Evolutionary conservation across 352 stramenopile species (phyloP), one percentile per base, ranked within the genome.

Genomic region (Halophytophthora polymorphica): DNA sequence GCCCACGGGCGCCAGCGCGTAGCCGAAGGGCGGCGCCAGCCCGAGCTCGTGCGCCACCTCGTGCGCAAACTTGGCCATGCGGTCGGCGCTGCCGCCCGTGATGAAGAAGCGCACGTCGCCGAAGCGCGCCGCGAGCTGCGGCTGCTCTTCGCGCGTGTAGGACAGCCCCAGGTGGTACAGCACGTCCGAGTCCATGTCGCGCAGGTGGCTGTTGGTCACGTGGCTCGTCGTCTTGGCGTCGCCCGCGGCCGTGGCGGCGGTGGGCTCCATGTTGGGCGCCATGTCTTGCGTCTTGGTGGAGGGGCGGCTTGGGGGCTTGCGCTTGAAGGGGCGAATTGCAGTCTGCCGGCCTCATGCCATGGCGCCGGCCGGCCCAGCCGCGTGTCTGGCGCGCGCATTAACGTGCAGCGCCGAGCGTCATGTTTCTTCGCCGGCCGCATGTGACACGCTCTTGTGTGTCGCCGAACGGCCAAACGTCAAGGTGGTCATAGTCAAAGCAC

Each of bases 91-190:
- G 35, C 83, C 83, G 49, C 83, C 81, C 11, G 75, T 79, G 35
- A 88, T 45, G 50, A 93, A 88, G 59, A 93, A 93, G 57, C 83
- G 77, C 56, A 90, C 78, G 50, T 91, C 73, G 39, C 77, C 74
- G 49, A 91, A 91, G 39, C 79, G 68, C 34, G 61, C 55, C 41
- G 46, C 48, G 46, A 89, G 45, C 40, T 71, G 45, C 45, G 72
- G 51, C 38, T 71, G 64, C 39, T 87, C 71, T 19, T 85, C 61
- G 19, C 55, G 54, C 15, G 69, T 72, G 54, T 64, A 88, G 38
- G 76, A 71, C 44, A 91, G 71, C 3, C 81, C 81, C 47, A 91
- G 82, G 60, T 91, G 77, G 63, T 84, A 91, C 51, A 89, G 63
- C 60, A 91, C 77, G 55, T 91, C 81, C 23, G 58, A 77, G 23